Percentiles rank a stretch among this genome's conserved stretches.
phyloP scores from a whole-genome alignment of 2,329 filamentous ascomycete species.

The Pyrenophora teres region DNA sequence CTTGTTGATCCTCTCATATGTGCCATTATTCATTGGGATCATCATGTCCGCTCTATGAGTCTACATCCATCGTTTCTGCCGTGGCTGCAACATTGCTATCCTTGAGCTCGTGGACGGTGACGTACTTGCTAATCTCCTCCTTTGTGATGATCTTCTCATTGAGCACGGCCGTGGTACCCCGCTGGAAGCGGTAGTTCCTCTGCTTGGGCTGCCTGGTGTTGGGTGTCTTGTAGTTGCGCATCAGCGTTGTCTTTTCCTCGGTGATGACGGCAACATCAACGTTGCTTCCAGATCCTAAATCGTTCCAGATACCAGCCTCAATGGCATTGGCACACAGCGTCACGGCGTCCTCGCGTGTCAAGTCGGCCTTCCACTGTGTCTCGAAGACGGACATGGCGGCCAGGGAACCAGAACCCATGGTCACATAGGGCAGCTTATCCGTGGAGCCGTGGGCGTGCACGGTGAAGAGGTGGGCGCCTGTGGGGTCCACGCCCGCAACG shows the following conservation, averaged over 20 bases:
- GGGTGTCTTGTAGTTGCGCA: slow-evolving; percentile 90
- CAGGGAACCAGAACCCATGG: slow-evolving; percentile 95
- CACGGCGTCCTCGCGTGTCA: slow-evolving; percentile 81
- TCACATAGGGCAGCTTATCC: slow-evolving; percentile 98
- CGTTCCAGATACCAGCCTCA: slow-evolving; percentile 97
- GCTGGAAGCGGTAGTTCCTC: slow-evolving; percentile 87
- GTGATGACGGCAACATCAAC: slow-evolving; percentile 97
- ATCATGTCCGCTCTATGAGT: slow-evolving; percentile 44
- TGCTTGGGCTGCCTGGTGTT: slow-evolving; percentile 91
- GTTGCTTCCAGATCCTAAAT: slow-evolving; percentile 94
- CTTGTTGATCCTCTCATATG: slow-evolving; percentile 88
- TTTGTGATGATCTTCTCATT: slow-evolving; percentile 96
- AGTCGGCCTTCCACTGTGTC: slow-evolving; percentile 83
- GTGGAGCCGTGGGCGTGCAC: slow-evolving; percentile 98
- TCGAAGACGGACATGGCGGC: slow-evolving; percentile 99
- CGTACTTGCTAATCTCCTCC: slow-evolving; percentile 91
- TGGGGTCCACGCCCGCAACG: slow-evolving; percentile 94
- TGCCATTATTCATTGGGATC: slow-evolving; percentile 42
- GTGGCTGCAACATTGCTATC: slow-evolving; percentile 65
- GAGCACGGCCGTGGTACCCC: slow-evolving; percentile 92
- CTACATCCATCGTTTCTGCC: slow-evolving; percentile 69
- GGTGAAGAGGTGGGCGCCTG: slow-evolving; percentile 92
- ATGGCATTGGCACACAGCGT: slow-evolving; percentile 85
- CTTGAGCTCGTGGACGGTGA: slow-evolving; percentile 85
- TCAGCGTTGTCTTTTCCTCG: slow-evolving; percentile 87